Percentiles rank a stretch among this genome's conserved stretches.
These are phyloP conservation scores for Xylaria sp. DNA, from an alignment of 2,329 filamentous ascomycete species.

Conservation along the genomic window DNA sequence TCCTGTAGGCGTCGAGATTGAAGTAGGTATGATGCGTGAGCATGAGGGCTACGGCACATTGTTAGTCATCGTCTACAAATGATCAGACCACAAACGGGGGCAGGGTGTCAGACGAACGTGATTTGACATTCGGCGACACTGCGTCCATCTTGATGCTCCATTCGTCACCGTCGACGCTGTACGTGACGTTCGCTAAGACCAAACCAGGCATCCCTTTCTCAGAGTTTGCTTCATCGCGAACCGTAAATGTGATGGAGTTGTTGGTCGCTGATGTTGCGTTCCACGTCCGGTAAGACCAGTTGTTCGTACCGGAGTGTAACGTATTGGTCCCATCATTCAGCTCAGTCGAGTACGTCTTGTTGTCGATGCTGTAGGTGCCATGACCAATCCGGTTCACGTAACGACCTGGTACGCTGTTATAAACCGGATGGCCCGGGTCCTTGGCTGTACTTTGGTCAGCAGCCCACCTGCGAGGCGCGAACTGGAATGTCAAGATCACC, in stretches of 20 bases:
- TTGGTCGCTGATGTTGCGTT: constrained; percentile 60
- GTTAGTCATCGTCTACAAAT: neutral
- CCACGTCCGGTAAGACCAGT: constrained; percentile 69
- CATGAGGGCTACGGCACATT: constrained; percentile 7
- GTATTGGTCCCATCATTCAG: constrained; percentile 62
- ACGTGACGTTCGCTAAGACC: constrained; percentile 66
- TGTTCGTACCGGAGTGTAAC: constrained; percentile 63
- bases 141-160: constrained; percentile 68
- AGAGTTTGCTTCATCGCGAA: constrained; percentile 63
- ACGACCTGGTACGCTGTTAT: constrained; percentile 66
- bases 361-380: constrained; percentile 60
- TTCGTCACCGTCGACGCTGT: constrained; percentile 61
- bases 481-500: constrained; percentile 10
- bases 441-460: constrained; percentile 12
- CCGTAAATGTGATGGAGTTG: constrained; percentile 68
- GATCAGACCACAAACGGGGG: neutral
- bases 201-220: constrained; percentile 66
- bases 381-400: constrained; percentile 70
- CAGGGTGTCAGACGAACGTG: constrained; percentile 43
- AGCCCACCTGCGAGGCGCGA: neutral
- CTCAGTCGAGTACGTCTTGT: constrained; percentile 57
- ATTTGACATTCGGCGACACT: constrained; percentile 54
- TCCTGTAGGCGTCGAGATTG: constrained; percentile 69
- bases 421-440: constrained; percentile 61
- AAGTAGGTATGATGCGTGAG: constrained; percentile 63